Conservation (phyloP, 1,284 basidiomycete genomes). For the Vanrija humicola region DNA sequence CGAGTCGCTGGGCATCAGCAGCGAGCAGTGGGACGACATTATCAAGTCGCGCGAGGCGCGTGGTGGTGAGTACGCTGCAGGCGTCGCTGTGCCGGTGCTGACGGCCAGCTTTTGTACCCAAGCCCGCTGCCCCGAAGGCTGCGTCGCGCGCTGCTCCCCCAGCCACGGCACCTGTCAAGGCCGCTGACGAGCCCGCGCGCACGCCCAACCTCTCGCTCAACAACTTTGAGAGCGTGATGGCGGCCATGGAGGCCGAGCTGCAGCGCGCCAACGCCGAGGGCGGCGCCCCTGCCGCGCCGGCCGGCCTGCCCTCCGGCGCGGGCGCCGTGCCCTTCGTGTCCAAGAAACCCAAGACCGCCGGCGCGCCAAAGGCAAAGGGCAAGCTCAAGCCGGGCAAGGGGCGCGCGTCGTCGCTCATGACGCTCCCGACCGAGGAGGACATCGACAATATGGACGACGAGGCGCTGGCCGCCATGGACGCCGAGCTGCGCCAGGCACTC, state of each 20-base stretch:
- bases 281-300: slow-evolving; percentile 1
- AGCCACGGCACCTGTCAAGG: not conserved
- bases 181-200: not conserved
- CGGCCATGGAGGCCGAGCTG: slow-evolving; percentile 84
- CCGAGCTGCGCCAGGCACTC: slow-evolving; percentile 67
- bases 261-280: slow-evolving; percentile 24
- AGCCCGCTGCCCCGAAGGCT: not conserved
- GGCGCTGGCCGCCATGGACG: slow-evolving; percentile 77
- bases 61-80: slow-evolving; percentile 38
- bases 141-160: not conserved
- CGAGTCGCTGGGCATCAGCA: slow-evolving; percentile 77
- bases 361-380: slow-evolving; percentile 10
- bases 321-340: not conserved
- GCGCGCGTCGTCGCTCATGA: slow-evolving; percentile 6
- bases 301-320: not conserved
- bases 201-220: slow-evolving; percentile 63
- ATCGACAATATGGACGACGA: slow-evolving; percentile 56
- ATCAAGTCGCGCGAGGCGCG: slow-evolving; percentile 71
- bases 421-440: slow-evolving; percentile 42
- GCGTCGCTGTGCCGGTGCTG: not conserved
- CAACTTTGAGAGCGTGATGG: slow-evolving; percentile 91
- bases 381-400: not conserved
- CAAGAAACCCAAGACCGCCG: not conserved
- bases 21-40: slow-evolving; percentile 78
- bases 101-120: slow-evolving; percentile 14